Conservation (phyloP, 768 basidiomycete genomes). For the Omphalotus guepiniiformis region DNA sequence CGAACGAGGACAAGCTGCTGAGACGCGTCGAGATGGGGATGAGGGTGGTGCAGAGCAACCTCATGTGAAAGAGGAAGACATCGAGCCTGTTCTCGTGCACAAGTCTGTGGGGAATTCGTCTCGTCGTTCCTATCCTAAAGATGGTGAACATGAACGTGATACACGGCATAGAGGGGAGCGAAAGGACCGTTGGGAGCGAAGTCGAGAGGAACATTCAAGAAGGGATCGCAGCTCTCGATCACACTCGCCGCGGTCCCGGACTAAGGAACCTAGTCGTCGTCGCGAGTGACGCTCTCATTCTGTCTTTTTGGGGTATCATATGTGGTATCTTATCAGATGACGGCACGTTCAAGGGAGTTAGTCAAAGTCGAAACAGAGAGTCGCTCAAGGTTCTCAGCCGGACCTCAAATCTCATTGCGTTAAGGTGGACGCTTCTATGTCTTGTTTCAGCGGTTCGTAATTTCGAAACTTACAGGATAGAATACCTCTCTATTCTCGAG, state of each 20-base stretch:
- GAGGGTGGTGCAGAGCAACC: neutral
- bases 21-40: neutral
- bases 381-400: no score
- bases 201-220: neutral
- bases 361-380: no score
- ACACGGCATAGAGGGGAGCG: neutral
- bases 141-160: neutral
- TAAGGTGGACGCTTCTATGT: no score
- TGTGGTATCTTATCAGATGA: no score
- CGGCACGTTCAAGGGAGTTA: no score
- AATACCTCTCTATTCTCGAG: no score
- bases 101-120: neutral
- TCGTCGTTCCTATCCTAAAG: neutral
- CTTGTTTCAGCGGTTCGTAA: no score
- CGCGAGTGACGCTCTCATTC: neutral
- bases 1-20: slow-evolving; percentile 9
- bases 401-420: no score
- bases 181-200: slow-evolving; percentile 2
- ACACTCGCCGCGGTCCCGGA: neutral
- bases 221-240: neutral
- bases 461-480: no score
- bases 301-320: no score
- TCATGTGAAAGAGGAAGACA: neutral
- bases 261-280: neutral
- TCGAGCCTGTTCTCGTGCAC: neutral